phyloP scores from a whole-genome alignment of 2,329 filamentous ascomycete genomes.

The Fusarium compactum region DNA sequence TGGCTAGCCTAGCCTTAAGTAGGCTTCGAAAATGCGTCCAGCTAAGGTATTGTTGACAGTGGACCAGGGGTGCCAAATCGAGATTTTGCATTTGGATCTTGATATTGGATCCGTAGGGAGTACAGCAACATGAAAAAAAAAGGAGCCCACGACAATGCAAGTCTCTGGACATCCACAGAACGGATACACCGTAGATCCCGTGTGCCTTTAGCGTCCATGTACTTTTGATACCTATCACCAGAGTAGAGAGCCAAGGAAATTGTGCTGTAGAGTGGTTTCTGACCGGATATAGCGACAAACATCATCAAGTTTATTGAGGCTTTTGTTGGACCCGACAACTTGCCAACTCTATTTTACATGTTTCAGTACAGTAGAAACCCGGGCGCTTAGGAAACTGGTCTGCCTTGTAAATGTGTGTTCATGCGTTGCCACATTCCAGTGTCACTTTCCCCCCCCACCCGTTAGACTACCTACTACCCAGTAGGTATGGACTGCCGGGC shows the following conservation, averaged over 20 bases:
- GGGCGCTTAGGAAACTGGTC: not conserved
- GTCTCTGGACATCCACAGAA: slow-evolving; percentile 29
- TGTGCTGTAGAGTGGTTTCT: not conserved
- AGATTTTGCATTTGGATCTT: slow-evolving; percentile 47
- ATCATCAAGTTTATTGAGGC: not conserved
- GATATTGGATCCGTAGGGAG: not conserved
- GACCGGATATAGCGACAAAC: not conserved
- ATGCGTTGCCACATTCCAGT: slow-evolving; percentile 7
- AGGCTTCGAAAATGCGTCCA: slow-evolving; percentile 7
- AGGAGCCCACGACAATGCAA: slow-evolving; percentile 30
- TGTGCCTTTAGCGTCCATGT: not conserved
- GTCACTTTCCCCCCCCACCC: not conserved
- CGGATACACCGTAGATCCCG: slow-evolving; percentile 45
- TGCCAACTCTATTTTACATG: slow-evolving; percentile 1
- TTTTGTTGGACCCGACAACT: not conserved
- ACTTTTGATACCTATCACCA: not conserved
- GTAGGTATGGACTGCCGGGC: not conserved
- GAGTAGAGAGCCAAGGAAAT: not conserved
- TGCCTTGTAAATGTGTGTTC: not conserved
- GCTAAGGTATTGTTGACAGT: slow-evolving; percentile 11
- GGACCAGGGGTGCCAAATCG: slow-evolving; percentile 38
- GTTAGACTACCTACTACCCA: not conserved
- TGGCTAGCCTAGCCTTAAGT: not conserved
- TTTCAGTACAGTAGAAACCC: slow-evolving; percentile 7
- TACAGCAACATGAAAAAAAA: not conserved